Percentiles rank a stretch among this genome's conserved stretches.
These are phyloP conservation scores for Alternaria atra DNA, from an alignment of 2,329 filamentous ascomycete genomes.

Conservation along the genomic window DNA sequence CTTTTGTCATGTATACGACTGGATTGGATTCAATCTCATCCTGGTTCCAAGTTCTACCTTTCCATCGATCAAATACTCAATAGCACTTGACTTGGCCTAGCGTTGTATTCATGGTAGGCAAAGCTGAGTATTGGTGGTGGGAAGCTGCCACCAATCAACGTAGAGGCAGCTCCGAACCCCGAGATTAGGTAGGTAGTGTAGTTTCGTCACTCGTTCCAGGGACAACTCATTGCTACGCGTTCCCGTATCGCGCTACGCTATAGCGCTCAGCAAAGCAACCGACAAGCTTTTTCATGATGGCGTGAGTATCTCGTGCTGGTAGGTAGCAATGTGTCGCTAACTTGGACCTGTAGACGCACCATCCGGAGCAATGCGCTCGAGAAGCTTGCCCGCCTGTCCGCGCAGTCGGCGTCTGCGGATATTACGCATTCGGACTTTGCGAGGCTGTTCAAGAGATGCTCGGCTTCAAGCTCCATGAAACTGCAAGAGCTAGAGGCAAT, in stretches of 20 bases:
- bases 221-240: slow-evolving; percentile 15
- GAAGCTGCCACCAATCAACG: slow-evolving; percentile 18
- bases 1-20: background rate
- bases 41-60: background rate
- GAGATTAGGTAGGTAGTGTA: background rate
- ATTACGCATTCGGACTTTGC: slow-evolving; percentile 50
- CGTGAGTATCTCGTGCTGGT: background rate
- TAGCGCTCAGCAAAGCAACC: background rate
- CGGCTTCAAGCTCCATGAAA: slow-evolving; percentile 59
- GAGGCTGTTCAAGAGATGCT: slow-evolving; percentile 54
- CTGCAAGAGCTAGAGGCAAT: slow-evolving; percentile 92
- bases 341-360: slow-evolving; percentile 31
- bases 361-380: slow-evolving; percentile 60
- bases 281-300: slow-evolving; percentile 2
- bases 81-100: background rate
- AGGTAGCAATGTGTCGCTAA: background rate
- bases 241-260: slow-evolving; percentile 14
- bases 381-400: slow-evolving; percentile 60
- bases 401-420: slow-evolving; percentile 43
- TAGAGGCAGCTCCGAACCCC: slow-evolving; percentile 20
- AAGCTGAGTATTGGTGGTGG: background rate
- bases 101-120: background rate
- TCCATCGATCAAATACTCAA: background rate
- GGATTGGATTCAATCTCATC: background rate
- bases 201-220: slow-evolving; percentile 23